Base-by-base conservation (phyloP, 2,329 filamentous ascomycete genomes). In the Orbilia oligospora region DNA sequence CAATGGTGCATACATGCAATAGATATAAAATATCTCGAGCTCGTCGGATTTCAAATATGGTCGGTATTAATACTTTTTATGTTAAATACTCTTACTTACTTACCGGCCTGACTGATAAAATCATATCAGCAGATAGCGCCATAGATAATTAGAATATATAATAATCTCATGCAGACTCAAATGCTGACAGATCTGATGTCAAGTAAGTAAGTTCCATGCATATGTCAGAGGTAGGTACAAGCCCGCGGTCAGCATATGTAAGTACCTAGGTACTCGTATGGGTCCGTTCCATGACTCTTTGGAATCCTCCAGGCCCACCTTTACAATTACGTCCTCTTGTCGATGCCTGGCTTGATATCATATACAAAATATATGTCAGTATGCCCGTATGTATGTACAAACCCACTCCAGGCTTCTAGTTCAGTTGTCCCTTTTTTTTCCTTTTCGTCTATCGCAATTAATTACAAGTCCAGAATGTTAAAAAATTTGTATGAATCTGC, bases 401-500 rank as follows among this genome's bases (percentile, higher is more conserved):
- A 5, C 30, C 53, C 30, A 12, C 5, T 20, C 53, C 8, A 30
- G 24, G 24, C 49, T 51, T 51, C 22, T 24, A 6, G 20, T 46
- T 24, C 3, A n/a, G 20, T 30, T 3, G 3, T 30, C 6, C 27
- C 6, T 3, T 30, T 6, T 6, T 1, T 16, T 24, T 51, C 22
- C 18, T n/a, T 33, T 33, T 33, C 20, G 14, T 58, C 53, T 20
- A 36, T 58, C 53, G 27, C 30, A 58, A 38, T 38, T 38, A 38
- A 38, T 20, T 58, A 61, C 56, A 61, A 18, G n/a, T 20, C n/a
- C 36, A 6, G 44, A 16, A 61, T n/a, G 38, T 41, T 41, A 14
- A 44, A 44, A 27, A 44, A 44, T n/a, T n/a, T 44, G 56, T 58
- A 61, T 44, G 22, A 30, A 61, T 61, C 14, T 61, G 56, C 36